A percentile compares a stretch with the other conserved stretches of the same genome.
phyloP scores from a whole-genome alignment of 768 basidiomycete species.

The Hydnomerulius pinastri region DNA sequence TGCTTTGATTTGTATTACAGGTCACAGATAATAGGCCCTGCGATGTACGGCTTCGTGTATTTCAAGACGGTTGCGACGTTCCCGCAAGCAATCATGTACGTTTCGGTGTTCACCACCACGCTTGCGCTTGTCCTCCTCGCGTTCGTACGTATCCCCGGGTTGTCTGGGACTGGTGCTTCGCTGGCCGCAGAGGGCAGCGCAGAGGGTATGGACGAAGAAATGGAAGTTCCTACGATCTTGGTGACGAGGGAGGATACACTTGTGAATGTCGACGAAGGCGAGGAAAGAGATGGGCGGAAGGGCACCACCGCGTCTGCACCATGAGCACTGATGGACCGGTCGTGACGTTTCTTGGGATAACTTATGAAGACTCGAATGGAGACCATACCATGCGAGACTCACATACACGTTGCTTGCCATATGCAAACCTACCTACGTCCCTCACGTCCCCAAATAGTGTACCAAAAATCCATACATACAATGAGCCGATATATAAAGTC shows the following conservation, averaged over 20 bases:
- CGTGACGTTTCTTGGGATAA: too few species aligned
- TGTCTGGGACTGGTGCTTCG: background rate
- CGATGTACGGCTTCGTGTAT: slow-evolving; percentile 72
- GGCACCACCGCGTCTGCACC: background rate
- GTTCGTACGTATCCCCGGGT: slow-evolving; percentile 45
- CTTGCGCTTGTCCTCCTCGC: slow-evolving; percentile 47
- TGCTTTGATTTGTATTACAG: slow-evolving; percentile 34
- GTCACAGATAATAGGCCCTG: slow-evolving; percentile 68
- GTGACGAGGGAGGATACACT: slow-evolving; percentile 1
- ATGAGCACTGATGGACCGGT: too few species aligned
- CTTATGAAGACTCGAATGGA: too few species aligned
- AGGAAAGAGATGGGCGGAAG: background rate
- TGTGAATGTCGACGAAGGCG: slow-evolving; percentile 6
- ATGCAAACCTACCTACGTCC: too few species aligned
- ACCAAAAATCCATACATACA: too few species aligned
- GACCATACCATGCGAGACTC: too few species aligned
- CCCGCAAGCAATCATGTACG: slow-evolving; percentile 69
- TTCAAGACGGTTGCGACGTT: slow-evolving; percentile 68
- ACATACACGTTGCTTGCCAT: too few species aligned
- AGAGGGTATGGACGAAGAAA: background rate
- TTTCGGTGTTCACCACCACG: slow-evolving; percentile 43
- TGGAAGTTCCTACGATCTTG: background rate
- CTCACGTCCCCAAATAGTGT: too few species aligned
- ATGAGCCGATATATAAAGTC: too few species aligned
- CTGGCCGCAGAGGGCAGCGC: slow-evolving; percentile 1